Evolutionary conservation across 345 rosid genomes (phyloP).

Genomic region (Rhodomyrtus tomentosa): DNA sequence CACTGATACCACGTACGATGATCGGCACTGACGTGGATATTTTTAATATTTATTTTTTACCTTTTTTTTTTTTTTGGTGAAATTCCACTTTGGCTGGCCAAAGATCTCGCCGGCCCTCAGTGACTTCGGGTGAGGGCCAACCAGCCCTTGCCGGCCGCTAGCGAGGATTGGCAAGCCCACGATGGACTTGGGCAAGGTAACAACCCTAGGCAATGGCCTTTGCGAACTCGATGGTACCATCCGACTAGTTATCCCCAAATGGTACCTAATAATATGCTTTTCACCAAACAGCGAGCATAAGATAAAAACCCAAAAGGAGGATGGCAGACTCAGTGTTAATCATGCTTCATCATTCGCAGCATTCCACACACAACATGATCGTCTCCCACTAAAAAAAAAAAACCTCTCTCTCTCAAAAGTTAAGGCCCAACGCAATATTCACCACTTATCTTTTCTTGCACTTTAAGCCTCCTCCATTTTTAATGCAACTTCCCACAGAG

Average conservation of each 20-base stretch:
- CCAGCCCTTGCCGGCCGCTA: too few relatives aligned
- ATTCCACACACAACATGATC: not conserved
- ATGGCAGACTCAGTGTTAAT: slow-evolving; percentile 11
- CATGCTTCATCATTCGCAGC: slow-evolving; percentile 10
- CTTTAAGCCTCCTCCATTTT: slow-evolving; percentile 22
- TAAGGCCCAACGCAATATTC: not conserved
- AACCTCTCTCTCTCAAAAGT: not conserved
- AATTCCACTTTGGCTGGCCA: too few relatives aligned
- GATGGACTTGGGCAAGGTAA: too few relatives aligned
- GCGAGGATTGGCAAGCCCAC: too few relatives aligned
- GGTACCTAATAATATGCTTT: not conserved
- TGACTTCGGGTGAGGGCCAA: too few relatives aligned
- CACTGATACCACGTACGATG: too few relatives aligned
- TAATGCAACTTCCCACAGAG: not conserved
- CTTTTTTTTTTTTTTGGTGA: too few relatives aligned
- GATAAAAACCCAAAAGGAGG: not conserved
- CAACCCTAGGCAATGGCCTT: too few relatives aligned
- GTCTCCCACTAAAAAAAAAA: not conserved
- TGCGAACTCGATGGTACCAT: not conserved
- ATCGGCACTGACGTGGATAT: too few relatives aligned
- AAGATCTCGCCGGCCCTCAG: too few relatives aligned
- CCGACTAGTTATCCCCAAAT: not conserved
- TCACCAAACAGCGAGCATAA: not conserved
- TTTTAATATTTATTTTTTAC: too few relatives aligned
- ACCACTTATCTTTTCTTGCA: slow-evolving; percentile 39